Evolutionary conservation across 176 grass and related monocot species (phyloP), one percentile per base, ranked within the genome.

Genomic region (Juncus effusus): DNA sequence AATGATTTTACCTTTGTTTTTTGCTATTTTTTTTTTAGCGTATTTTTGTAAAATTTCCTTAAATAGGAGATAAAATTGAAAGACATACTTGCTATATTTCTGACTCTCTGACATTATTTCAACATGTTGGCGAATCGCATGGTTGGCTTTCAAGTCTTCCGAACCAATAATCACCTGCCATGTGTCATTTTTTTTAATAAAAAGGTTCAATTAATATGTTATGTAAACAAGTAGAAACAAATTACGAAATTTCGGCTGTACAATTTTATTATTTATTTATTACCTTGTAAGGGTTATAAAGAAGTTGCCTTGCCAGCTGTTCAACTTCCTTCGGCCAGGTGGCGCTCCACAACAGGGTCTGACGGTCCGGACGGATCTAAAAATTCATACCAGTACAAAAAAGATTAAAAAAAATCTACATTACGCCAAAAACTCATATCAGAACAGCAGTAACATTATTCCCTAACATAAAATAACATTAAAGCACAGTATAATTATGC

Each of bases 281-380:
- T 81, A 90, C 89, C 89, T 99, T 94, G 73, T 94, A 99, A 63
- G 95, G 78, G 55, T 99, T 83, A 41, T 93, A 93, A 64, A 99
- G 89, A 13, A 94, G 93, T 61, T 84, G 82, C 85, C 85, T 90
- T 71, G 95, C 83, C 44, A 94, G 83, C 53, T 77, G 95, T 50
- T 99, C 95, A 56, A 99, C 95, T 79, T 97, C 95, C 85, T 99
- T 99, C 7, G 89, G 89, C 95, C 95, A 94, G 40, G 95, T 99
- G 75, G 95, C 95, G 73, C 95, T 99, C 95, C 95, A 99, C 36
- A 86, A 99, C 59, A 99, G 78, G 44, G 94, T 99, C 79, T 99
- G 94, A 45, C 95, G 89, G 74, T 94, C 95, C 63, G 85, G 95
- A 63, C 95, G 89, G 77, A 99, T 99, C 95, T 99, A 78, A 64